These are phyloP conservation scores for Strigomonas culicis DNA, from an alignment of 208 protist genomes.

Conservation along the genomic window DNA sequence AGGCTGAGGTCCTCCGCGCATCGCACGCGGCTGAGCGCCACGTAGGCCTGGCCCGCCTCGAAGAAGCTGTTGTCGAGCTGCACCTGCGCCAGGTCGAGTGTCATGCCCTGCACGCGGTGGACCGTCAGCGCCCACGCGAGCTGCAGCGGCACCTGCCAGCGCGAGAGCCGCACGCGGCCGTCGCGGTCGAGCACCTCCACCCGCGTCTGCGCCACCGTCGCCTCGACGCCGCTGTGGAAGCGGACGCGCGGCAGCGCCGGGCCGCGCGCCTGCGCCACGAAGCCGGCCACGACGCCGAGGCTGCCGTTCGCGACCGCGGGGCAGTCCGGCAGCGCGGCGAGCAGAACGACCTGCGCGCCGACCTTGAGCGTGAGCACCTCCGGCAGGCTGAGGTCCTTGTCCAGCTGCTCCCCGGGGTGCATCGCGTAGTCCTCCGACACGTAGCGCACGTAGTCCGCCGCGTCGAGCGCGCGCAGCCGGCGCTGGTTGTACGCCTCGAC, in stretches of 20 bases:
- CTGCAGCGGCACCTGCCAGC: slow-evolving; percentile 84
- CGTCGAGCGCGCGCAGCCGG: slow-evolving; percentile 38
- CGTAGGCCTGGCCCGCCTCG: slow-evolving; percentile 71
- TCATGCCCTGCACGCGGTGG: slow-evolving; percentile 95
- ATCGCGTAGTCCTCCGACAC: slow-evolving; percentile 71
- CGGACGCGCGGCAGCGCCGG: slow-evolving; percentile 49
- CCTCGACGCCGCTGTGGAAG: slow-evolving; percentile 39
- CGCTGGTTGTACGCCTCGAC: slow-evolving; percentile 48
- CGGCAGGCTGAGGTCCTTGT: slow-evolving; percentile 52
- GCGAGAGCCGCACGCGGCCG: slow-evolving; percentile 31
- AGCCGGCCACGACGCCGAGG: slow-evolving; percentile 27
- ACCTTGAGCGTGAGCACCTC: slow-evolving; percentile 47
- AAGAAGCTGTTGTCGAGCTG: slow-evolving; percentile 60
- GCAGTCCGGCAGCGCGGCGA: slow-evolving; percentile 36
- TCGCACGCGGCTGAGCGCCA: slow-evolving; percentile 63
- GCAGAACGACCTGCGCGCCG: slow-evolving; percentile 73
- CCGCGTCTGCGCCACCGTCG: slow-evolving; percentile 44
- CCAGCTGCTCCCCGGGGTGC: slow-evolving; percentile 45
- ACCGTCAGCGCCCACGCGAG: slow-evolving; percentile 94
- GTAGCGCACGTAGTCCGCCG: slow-evolving; percentile 48
- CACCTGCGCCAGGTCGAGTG: slow-evolving; percentile 45
- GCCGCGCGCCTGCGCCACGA: slow-evolving; percentile 18
- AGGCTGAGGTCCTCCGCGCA: slow-evolving; percentile 33
- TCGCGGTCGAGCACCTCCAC: slow-evolving; percentile 29
- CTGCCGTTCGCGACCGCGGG: slow-evolving; percentile 33